Evolutionary conservation across 148 eudicot species (phyloP), one percentile per base, ranked within the genome.

Genomic region (Tetragonia tetragonoides): DNA sequence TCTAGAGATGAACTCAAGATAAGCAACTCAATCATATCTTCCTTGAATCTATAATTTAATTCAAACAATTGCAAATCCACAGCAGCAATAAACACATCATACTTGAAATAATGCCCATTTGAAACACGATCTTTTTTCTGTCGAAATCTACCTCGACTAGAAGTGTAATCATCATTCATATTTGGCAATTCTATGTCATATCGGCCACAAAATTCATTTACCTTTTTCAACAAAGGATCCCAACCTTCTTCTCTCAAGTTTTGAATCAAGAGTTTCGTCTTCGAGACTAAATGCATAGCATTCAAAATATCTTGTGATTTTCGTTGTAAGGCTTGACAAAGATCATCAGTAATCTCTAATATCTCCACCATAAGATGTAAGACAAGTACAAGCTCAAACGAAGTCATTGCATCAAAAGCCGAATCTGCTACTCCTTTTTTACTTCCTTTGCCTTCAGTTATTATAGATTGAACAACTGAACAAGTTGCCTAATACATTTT

Each of bases 201-300:
- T 42, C 41, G 39, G 10, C 41, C 39, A 8, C 38, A 44, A 21
- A 69, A 69, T 8, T 20, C 9, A 20, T 39, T 15, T 11, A 69
- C 73, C 11, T 69, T 4, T n/a, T 69, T 10, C 0, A 21, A n/a
- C 17, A 42, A 23, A 46, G 3, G 2, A 15, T 46, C 16, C 39
- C 17, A 41, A 2, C 34, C 47, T n/a, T 59, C 28, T 0, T 57
- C 66, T 41, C 76, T 57, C 12, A 73, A 39, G 5, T 39, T 57
- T 40, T 73, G 66, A 3, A 73, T 73, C 76, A 73, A 73, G 3
- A 7, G 15, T 18, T 73, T 73, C 40, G 76, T 73, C 9, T 10
- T 73, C 2, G 75, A 73, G 24, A 39, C 75, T 12, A 28, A 73
- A 41, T 57, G 21, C 75, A 73, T 56, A 34, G 28, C 65, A 73